Conservation (phyloP, 2,329 filamentous ascomycete species). For the Endothia cerciana region DNA sequence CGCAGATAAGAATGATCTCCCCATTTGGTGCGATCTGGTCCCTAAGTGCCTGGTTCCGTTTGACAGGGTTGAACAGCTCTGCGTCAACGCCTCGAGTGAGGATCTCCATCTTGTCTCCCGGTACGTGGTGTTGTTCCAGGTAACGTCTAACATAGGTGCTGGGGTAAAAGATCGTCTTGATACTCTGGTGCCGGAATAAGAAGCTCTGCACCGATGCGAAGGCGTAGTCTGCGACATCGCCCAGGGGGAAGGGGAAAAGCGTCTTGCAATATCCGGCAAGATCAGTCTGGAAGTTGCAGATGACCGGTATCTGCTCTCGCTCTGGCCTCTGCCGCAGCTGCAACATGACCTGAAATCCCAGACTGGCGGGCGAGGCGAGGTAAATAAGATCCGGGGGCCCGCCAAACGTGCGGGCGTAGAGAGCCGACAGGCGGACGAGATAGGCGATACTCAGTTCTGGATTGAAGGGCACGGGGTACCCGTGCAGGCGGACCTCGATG, state of each 20-base stretch:
- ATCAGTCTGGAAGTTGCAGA: constrained; percentile 75
- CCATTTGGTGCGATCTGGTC: constrained; percentile 60
- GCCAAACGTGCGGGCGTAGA: constrained; percentile 65
- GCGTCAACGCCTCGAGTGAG: constrained; percentile 70
- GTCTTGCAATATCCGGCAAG: constrained; percentile 71
- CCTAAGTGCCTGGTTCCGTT: constrained; percentile 56
- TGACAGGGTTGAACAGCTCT: constrained; percentile 59
- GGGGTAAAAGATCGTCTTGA: constrained; percentile 72
- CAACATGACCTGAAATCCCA: constrained; percentile 73
- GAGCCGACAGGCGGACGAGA: constrained; percentile 65
- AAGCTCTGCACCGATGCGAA: constrained; percentile 68
- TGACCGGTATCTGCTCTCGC: constrained; percentile 59
- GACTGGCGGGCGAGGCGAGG: constrained; percentile 68
- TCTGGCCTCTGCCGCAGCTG: constrained; percentile 64
- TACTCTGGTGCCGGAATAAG: constrained; percentile 63
- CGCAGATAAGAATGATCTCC: constrained; percentile 67
- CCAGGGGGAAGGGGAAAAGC: constrained; percentile 67
- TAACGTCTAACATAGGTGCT: constrained; percentile 66
- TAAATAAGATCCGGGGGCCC: constrained; percentile 68
- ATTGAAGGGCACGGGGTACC: constrained; percentile 72
- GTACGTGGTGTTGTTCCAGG: constrained; percentile 60
- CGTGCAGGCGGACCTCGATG: constrained; percentile 62
- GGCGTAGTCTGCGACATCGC: constrained; percentile 63
- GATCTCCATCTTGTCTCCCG: constrained; percentile 59
- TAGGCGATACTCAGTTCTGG: constrained; percentile 72